Evolutionary conservation across 2,329 filamentous ascomycete genomes (phyloP).

Genomic region (Fusarium sp.): DNA sequence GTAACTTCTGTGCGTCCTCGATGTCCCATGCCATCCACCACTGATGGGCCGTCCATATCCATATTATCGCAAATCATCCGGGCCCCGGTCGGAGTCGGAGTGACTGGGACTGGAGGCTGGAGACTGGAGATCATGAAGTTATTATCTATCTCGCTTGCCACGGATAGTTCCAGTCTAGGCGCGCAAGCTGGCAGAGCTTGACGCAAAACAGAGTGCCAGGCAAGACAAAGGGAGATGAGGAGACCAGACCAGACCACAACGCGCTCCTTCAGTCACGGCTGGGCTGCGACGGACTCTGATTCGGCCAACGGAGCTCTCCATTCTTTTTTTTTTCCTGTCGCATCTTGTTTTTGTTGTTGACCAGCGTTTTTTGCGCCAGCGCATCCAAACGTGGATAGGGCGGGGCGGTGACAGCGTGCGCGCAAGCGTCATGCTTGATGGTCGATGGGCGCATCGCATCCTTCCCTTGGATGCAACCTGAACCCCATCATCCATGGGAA

Average conservation of each 20-base stretch:
- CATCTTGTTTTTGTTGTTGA: conserved; percentile 45
- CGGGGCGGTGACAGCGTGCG: conserved; percentile 46
- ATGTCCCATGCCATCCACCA: conserved; percentile 16
- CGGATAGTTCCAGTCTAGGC: conserved; percentile 16
- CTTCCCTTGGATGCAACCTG: conserved; percentile 34
- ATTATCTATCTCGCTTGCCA: conserved; percentile 35
- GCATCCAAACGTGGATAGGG: conserved; percentile 44
- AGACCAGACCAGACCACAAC: conserved; percentile 24
- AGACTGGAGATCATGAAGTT: conserved; percentile 25
- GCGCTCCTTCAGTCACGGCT: conserved; percentile 23
- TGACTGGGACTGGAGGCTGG: background rate
- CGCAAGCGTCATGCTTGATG: conserved; percentile 46
- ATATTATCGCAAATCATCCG: conserved; percentile 33
- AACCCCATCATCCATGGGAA: conserved; percentile 20
- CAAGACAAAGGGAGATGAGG: conserved; percentile 34
- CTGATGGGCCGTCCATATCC: conserved; percentile 11
- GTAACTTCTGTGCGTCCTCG: conserved; percentile 40
- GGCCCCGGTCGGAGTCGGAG: conserved; percentile 5
- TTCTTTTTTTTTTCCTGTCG: conserved; percentile 30
- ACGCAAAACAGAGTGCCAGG: conserved; percentile 11
- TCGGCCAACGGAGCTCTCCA: conserved; percentile 31
- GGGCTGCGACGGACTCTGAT: conserved; percentile 43
- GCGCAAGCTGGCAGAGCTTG: conserved; percentile 6
- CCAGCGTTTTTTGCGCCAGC: conserved; percentile 41
- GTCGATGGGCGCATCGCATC: conserved; percentile 44